These are phyloP conservation scores for Suillus fuscotomentosus DNA, from an alignment of 768 basidiomycete genomes.

Conservation along the genomic window DNA sequence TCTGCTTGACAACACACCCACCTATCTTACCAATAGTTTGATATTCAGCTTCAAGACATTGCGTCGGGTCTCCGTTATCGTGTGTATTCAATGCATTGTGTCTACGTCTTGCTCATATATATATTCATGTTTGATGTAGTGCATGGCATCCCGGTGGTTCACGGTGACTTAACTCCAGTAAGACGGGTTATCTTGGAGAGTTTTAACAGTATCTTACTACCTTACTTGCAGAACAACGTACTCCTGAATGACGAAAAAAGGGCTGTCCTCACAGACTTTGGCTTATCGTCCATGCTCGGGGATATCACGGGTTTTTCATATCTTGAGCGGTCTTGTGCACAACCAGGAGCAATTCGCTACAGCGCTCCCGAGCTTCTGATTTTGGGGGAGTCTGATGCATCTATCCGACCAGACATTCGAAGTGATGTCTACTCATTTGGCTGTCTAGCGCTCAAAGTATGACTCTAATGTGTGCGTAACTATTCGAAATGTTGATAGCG, in stretches of 20 bases:
- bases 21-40: neutral
- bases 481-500: neutral
- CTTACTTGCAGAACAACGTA: constrained; percentile 35
- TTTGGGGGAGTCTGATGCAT: constrained; percentile 13
- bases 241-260: constrained; percentile 39
- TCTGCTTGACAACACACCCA: neutral
- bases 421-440: constrained; percentile 12
- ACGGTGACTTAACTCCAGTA: neutral
- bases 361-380: constrained; percentile 37
- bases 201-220: neutral
- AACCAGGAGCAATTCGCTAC: constrained; percentile 40
- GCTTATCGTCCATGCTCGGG: constrained; percentile 34
- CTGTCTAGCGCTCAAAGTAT: constrained; percentile 25
- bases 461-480: neutral
- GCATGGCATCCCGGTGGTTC: neutral
- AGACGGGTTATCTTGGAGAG: neutral
- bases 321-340: constrained; percentile 24
- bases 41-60: neutral
- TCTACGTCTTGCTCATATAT: neutral
- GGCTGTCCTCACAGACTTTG: constrained; percentile 43
- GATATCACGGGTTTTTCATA: constrained; percentile 32
- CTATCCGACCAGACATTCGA: neutral
- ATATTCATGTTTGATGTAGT: neutral
- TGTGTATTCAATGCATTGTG: neutral
- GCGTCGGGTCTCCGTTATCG: neutral